Evolutionary conservation across 345 rosid species (phyloP), one percentile per base, ranked within the genome.

Genomic region (Acer negundo): DNA sequence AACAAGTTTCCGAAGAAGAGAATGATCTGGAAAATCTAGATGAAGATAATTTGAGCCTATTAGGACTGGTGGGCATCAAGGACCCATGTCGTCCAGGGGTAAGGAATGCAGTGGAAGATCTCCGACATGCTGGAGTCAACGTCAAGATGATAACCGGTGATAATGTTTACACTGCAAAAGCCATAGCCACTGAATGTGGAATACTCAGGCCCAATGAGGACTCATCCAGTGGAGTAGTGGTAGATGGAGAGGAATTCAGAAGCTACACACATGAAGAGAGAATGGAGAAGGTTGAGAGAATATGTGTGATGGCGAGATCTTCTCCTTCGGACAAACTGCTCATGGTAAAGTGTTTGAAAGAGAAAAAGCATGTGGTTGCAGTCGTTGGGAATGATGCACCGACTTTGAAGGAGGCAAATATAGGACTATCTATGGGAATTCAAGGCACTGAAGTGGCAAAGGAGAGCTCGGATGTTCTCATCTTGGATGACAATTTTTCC

Each of bases 101-200:
- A 24, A 80, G 69, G 24, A 19, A 40, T 3, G 87, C 86, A 0
- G 90, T 87, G 10, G 62, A 69, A 53, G 74, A 76, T 68, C 85
- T 85, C 75, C 80, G 76, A 66, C 9, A 4, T 35, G 88, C 88
- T 0, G 90, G 90, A 51, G 87, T 85, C 17, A 76, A 44, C 67
- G 62, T 87, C 75, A 85, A 80, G 13, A 85, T 87, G 85, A 74
- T 87, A 40, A 87, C 88, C 0, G 87, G 88, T 0, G 90, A 87
- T 62, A 81, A 85, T 53, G 72, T 83, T 46, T 68, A 28, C 72
- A 85, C 87, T 2, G 90, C 85, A 38, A 87, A 69, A 75, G 90
- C 90, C 8, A 85, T 85, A 82, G 86, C 90, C 2, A 62, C 71
- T 0, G 85, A 83, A 66, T 85, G 87, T 61, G 88, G 85, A 13